Evolutionary conservation across 805 yeast genomes (phyloP), one percentile per base, ranked within the genome.

Genomic region (Saturnispora serradocipensis): DNA sequence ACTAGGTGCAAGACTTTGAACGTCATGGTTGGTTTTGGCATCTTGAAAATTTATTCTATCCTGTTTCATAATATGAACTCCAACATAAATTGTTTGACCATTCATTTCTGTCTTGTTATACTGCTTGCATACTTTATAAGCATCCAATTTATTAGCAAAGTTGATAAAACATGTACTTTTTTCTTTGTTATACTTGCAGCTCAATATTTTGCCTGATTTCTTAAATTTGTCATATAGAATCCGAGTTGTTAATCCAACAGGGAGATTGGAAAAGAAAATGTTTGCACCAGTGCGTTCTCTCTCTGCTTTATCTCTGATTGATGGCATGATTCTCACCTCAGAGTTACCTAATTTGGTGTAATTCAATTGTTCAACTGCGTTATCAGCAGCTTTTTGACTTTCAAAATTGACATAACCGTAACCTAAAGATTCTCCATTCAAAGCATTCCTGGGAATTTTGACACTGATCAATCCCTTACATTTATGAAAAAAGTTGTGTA

Each of bases 331-430:
- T 59, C 82, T 67, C 20, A 78, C 69, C 53, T 77, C 83, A 24
- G 69, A 68, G 13, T 65, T 68, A 25, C 62, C 55, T 0, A 78
- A 56, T 0, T 58, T 58, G 3, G 70, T 69, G 57, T 76, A 78
- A 62, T 81, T 84, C 66, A 82, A 73, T 9, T 76, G 72, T 45
- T 77, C 81, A 46, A 78, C 69, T 2, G 87, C 88, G 34, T 53
- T 50, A 38, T 72, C 72, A 0, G 88, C 88, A 49, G 78, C 83
- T 9, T 65, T 59, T 43, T 71, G 70, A 4, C 63, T 66, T 7
- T 67, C 65, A 61, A 82, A 84, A 52, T 85, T 83, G 18, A 84
- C 81, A 62, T 84, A 86, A 0, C 88, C 93, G 65, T 85, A 84
- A 2, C 88, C 85, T 52, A 87, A 67, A 1, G 89, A 78, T 46